Evolutionary conservation across 331 rosid genomes (phyloP).

Genomic region (Phaseolus coccineus): DNA sequence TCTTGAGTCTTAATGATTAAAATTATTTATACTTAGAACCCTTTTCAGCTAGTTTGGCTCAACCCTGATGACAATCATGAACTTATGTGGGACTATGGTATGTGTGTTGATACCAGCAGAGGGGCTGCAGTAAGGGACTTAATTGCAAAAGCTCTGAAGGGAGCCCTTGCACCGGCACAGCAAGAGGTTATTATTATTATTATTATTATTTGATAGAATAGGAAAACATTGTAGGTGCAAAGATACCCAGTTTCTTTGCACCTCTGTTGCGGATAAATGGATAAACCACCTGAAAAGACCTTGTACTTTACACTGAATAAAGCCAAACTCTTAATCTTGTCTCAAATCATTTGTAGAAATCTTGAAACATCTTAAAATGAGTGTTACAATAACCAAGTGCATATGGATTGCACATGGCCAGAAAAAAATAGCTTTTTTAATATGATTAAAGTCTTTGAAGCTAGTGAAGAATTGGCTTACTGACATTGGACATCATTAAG

Average conservation of each 20-base stretch:
- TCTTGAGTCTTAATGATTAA: constrained; percentile 41
- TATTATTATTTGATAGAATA: constrained; percentile 14
- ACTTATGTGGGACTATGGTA: constrained; percentile 93
- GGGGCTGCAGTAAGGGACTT: constrained; percentile 94
- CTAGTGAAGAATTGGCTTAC: neutral
- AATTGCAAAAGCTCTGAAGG: constrained; percentile 88
- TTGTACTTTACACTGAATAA: constrained; percentile 2
- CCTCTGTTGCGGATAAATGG: constrained; percentile 20
- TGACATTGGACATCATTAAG: constrained; percentile 12
- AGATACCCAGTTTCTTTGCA: neutral
- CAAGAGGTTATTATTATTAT: constrained; percentile 73
- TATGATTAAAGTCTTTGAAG: neutral
- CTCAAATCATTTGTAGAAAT: constrained; percentile 8
- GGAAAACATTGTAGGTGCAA: constrained; percentile 21
- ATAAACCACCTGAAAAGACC: neutral
- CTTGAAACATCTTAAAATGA: constrained; percentile 11
- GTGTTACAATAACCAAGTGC: constrained; percentile 1
- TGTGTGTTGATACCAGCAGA: constrained; percentile 94
- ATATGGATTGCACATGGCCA: neutral
- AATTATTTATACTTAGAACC: constrained; percentile 50
- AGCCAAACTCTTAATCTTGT: constrained; percentile 8
- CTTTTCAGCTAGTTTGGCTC: constrained; percentile 93
- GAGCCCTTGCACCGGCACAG: constrained; percentile 86
- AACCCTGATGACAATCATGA: constrained; percentile 85
- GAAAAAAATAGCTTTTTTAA: neutral